A percentile compares a stretch with the other conserved stretches of the same genome.
Evolutionary conservation across 805 yeast genomes (phyloP).

Genomic region (Ogataea neopini): DNA sequence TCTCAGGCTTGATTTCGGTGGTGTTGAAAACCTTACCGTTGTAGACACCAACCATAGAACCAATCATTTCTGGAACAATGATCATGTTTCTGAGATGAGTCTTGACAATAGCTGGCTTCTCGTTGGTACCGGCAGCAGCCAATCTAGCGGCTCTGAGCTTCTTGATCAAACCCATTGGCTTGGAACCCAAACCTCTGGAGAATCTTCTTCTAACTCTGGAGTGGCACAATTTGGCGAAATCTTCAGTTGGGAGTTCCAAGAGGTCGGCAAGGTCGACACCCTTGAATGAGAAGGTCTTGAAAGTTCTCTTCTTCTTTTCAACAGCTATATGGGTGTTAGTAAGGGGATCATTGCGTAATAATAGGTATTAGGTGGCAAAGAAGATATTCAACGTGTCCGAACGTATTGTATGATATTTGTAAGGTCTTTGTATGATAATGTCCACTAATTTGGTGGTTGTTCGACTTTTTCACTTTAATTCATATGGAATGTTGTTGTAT

Average conservation of each 20-base stretch:
- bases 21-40: conserved; percentile 99
- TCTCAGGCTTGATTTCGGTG: conserved; percentile 98
- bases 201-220: conserved; percentile 99
- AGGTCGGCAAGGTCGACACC: conserved; percentile 97
- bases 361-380: not conserved
- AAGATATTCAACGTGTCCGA: too few relatives aligned
- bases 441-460: too few relatives aligned
- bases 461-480: too few relatives aligned
- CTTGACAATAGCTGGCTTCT: conserved; percentile 97
- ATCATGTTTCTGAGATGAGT: conserved; percentile 99
- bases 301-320: conserved; percentile 82
- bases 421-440: too few relatives aligned
- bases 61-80: conserved; percentile 99
- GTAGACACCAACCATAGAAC: conserved; percentile 98
- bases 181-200: conserved; percentile 93
- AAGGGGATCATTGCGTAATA: not conserved
- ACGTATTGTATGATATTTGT: too few relatives aligned
- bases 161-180: conserved; percentile 94
- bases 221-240: conserved; percentile 92
- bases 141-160: conserved; percentile 97
- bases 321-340: conserved; percentile 39
- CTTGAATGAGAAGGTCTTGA: conserved; percentile 97
- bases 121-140: conserved; percentile 84
- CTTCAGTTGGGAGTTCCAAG: conserved; percentile 92
- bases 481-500: not conserved